These are phyloP conservation scores for Ogataea wickerhamii DNA, from an alignment of 805 yeast genomes.

Conservation along the genomic window DNA sequence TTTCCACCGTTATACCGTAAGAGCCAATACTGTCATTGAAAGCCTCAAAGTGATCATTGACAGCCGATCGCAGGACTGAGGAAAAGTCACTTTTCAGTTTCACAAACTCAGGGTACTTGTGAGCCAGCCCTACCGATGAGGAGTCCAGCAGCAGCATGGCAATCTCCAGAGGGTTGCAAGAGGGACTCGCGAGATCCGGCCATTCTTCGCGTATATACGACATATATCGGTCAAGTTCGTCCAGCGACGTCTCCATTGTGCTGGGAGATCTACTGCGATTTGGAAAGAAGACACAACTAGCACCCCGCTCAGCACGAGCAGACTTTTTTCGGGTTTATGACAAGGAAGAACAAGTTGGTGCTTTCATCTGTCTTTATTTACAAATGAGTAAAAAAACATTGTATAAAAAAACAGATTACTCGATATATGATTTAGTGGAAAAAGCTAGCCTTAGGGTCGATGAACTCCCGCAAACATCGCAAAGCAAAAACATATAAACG, in stretches of 20 bases:
- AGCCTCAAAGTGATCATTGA: conserved; percentile 76
- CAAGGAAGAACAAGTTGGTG: no score
- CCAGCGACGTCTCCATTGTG: conserved; percentile 17
- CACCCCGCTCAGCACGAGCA: no score
- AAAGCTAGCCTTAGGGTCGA: no score
- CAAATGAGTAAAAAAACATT: no score
- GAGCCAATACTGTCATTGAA: conserved; percentile 85
- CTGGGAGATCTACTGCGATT: no score
- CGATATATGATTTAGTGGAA: no score
- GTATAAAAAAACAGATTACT: no score
- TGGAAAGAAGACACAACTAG: no score
- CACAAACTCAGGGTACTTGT: conserved; percentile 62
- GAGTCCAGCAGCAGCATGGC: conserved; percentile 82
- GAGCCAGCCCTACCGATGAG: conserved; percentile 88
- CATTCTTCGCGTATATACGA: conserved; percentile 22
- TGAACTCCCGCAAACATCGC: no score
- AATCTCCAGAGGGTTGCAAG: conserved; percentile 78
- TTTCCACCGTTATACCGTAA: conserved; percentile 64
- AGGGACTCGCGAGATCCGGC: conserved; percentile 42
- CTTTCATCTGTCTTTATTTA: no score
- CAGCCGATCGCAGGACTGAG: conserved; percentile 59
- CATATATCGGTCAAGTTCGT: conserved; percentile 18
- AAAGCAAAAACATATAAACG: no score
- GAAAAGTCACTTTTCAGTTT: conserved; percentile 56
- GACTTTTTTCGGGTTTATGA: no score